phyloP scores from a whole-genome alignment of 1,284 basidiomycete species.

The Neonothopanus nambi region DNA sequence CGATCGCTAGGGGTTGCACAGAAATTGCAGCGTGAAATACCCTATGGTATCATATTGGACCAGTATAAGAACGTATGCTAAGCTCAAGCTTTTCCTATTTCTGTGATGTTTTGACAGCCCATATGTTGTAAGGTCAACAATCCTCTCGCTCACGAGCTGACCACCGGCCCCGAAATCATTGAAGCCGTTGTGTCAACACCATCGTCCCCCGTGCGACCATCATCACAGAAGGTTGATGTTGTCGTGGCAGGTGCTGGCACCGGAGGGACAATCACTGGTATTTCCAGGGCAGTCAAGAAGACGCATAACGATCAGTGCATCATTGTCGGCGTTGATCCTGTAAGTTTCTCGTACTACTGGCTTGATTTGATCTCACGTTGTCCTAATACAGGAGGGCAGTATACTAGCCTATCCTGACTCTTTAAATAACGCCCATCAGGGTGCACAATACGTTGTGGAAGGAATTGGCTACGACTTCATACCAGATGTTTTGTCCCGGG shows the following conservation, averaged over 20 bases:
- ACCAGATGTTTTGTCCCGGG: slow-evolving; percentile 75
- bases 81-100: background rate
- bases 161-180: slow-evolving; percentile 90
- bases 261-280: slow-evolving; percentile 90
- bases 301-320: slow-evolving; percentile 68
- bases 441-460: slow-evolving; percentile 79
- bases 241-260: slow-evolving; percentile 92
- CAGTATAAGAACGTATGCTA: slow-evolving; percentile 79
- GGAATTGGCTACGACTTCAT: slow-evolving; percentile 96
- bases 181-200: slow-evolving; percentile 67
- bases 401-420: slow-evolving; percentile 76
- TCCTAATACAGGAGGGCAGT: slow-evolving; percentile 68
- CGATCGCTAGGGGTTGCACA: slow-evolving; percentile 80
- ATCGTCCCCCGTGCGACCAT: slow-evolving; percentile 52
- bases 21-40: slow-evolving; percentile 77
- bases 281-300: slow-evolving; percentile 83
- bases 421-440: slow-evolving; percentile 61
- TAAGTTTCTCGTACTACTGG: slow-evolving; percentile 36
- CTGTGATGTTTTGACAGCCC: no score
- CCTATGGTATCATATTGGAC: slow-evolving; percentile 87
- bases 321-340: slow-evolving; percentile 91
- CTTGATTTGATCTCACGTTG: slow-evolving; percentile 13
- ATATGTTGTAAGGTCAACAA: slow-evolving; percentile 65
- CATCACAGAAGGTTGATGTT: slow-evolving; percentile 77
- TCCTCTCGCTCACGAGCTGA: slow-evolving; percentile 85